Base-by-base conservation (phyloP, 2,329 filamentous ascomycete genomes). In the Seiridium unicorne region DNA sequence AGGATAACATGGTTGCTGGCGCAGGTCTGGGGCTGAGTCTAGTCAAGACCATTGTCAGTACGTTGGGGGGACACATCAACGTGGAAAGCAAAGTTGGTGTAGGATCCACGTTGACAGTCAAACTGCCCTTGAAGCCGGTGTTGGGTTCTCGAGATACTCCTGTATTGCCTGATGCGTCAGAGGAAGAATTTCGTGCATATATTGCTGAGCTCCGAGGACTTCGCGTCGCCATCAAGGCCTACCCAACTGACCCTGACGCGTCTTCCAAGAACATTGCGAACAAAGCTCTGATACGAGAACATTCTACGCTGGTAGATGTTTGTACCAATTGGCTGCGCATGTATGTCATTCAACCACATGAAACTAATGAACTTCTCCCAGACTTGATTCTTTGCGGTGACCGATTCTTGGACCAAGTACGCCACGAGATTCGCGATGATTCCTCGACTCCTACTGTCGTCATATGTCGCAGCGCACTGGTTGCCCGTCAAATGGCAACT, bases 11-110 rank as follows among this genome's bases (percentile, higher is more conserved):
- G 1, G 77, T 82, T 0, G 80, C 83, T 0, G 88, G 89, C 0
- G 84, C 84, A 0, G 88, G 88, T 0, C 75, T 91, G 0, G 89
- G 89, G 0, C 72, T 91, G 36, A 87, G 84, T 46, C 83, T 91
- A 5, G 88, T 91, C 3, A 80, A 82, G 32, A 75, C 78, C 53
- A 84, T 91, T 5, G 81, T 64, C 3, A 62, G 57, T 8, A 60
- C 61, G 44, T 13, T 68, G 1, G 60, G 46, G 1, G 66, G 64
- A 3, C 62, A 62, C 2, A 61, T 69, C 10, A 59, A 38, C 9
- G 61, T 67, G 18, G 54, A 65, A 46, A 67, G 65, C 11, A 44
- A 62, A 9, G 44, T 65, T 1, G 62, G n/a, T 53, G 60, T 7
- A 60, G 65, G 68, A 4, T 79, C 77, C 3, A 73, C 66, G 1